phyloP scores from a whole-genome alignment of 2,329 filamentous ascomycete genomes.

The Anisogramma anomala region DNA sequence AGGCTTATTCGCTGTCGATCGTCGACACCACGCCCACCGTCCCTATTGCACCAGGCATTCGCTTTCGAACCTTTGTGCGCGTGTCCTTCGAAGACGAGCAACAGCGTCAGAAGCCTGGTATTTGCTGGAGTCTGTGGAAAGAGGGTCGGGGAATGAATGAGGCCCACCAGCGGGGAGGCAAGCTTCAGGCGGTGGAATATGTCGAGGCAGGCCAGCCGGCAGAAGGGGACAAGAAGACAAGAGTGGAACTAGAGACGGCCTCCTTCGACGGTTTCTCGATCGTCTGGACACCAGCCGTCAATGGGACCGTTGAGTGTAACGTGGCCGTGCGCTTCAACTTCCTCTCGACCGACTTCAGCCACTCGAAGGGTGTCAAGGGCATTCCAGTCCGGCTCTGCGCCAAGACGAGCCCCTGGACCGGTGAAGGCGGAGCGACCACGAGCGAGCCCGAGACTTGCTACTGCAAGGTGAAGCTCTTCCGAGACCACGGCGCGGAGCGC shows the following conservation, averaged over 20 bases:
- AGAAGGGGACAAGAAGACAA: conserved; percentile 53
- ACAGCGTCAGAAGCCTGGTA: conserved; percentile 61
- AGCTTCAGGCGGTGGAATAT: conserved; percentile 88
- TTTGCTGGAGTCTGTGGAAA: conserved; percentile 80
- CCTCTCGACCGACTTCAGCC: conserved; percentile 94
- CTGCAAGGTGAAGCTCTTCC: conserved; percentile 94
- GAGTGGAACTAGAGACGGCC: conserved; percentile 59
- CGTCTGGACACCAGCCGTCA: conserved; percentile 66
- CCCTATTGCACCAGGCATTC: conserved; percentile 47
- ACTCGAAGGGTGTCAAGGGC: conserved; percentile 96
- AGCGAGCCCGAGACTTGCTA: conserved; percentile 66
- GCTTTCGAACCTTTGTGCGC: conserved; percentile 84
- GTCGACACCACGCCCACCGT: conserved; percentile 60
- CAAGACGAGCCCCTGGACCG: conserved; percentile 63
- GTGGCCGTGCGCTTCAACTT: conserved; percentile 96
- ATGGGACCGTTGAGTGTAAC: conserved; percentile 62
- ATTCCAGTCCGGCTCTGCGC: conserved; percentile 88
- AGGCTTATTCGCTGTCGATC: conserved; percentile 80
- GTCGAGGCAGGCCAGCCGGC: conserved; percentile 55
- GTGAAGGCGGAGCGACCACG: conserved; percentile 30
- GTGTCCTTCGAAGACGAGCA: conserved; percentile 96
- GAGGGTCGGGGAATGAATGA: conserved; percentile 93
- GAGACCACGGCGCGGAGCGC: conserved; percentile 88
- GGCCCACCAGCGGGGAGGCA: conserved; percentile 84
- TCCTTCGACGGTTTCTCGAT: conserved; percentile 94